Evolutionary conservation across 306 rosid genomes (phyloP), one percentile per base, ranked within the genome.

Genomic region (Sechiopsis laciniata): DNA sequence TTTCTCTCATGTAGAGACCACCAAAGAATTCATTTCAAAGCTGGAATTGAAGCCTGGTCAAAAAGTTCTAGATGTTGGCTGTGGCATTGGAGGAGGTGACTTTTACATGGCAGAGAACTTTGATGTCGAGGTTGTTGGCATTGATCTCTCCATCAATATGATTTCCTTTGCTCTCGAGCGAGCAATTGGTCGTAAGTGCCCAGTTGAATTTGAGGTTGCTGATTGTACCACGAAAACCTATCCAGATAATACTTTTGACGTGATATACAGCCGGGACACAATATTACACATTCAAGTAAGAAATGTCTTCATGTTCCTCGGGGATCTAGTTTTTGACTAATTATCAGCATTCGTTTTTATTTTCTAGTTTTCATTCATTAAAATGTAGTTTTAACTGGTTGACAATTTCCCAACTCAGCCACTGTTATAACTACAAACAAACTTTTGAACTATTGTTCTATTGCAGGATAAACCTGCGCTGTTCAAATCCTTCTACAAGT

Each of bases 11-110:
- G 80, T 88, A 94, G 98, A 90, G 75, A 90, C 98, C 17, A 94
- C 98, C 4, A 87, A 89, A 79, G 91, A 94, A 84, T 66, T 94
- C 72, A 96, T 90, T 67, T 77, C 85, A 37, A 89, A 79, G 87
- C 84, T 90, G 76, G 91, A 80, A 57, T 85, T 94, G 29, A 85
- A 86, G 83, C 85, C 91, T 77, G 92, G 90, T 66, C 96, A 90
- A 86, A 90, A 87, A 81, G 95, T 94, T 73, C 83, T 94, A 14
- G 98, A 94, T 84, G 97, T 94, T 76, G 97, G 98, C 58, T 94
- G 98, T 79, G 98, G 98, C 75, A 89, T 83, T 75, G 98, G 98
- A 52, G 98, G 97, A 51, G 96, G 96, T 65, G 98, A 90, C 86
- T 90, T 90, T 71, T 94, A 94, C 85, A 89, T 94, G 97, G 97